Base-by-base conservation (phyloP, 2,329 filamentous ascomycete genomes). In the Claviceps purpurea region DNA sequence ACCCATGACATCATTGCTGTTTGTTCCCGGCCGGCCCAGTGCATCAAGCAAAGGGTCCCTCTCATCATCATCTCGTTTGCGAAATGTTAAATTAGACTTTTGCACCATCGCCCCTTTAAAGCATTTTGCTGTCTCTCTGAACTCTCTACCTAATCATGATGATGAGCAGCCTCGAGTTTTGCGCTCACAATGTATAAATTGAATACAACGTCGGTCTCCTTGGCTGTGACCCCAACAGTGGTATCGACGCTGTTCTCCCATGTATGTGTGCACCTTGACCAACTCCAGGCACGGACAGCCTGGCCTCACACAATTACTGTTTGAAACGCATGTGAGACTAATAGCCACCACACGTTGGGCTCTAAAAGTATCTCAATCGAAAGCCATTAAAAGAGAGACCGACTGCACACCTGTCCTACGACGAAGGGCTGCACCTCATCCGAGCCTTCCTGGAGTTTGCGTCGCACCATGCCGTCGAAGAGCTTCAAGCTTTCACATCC, bases 401-500 rank as follows among this genome's bases (percentile, higher is more conserved):
- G 0, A 95, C 88, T 1, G 86, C 87, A 1, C 88, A 95, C 65
- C 82, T 98, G 52, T 90, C 89, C 50, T 98, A 98, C 70, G 87
- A 97, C 64, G 87, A 96, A 70, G 91, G 90, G 40, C 77, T 98
- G 14, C 81, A 88, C 57, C 76, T 98, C 49, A 85, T 97, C 60
- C 87, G 89, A 49, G 80, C 84, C 39, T 97, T 98, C 67, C 78
- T 98, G 39, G 69, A 79, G 43, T 93, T 89, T 67, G 85, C 89
- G 3, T 89, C 91, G 1, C 84, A 88, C 56, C 88, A 96, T 65
- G 89, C 88, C 0, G 85, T 98, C 60, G 93, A 98, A 68, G 89
- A 97, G 57, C 70, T 97, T 34, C 93, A 98, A 64, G 81, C 83
- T 3, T 97, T 97, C 65, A 96, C 91, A 0, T 74, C 81, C 14